Conservation (phyloP, 306 rosid species). For the Adenanthera pavonina region DNA sequence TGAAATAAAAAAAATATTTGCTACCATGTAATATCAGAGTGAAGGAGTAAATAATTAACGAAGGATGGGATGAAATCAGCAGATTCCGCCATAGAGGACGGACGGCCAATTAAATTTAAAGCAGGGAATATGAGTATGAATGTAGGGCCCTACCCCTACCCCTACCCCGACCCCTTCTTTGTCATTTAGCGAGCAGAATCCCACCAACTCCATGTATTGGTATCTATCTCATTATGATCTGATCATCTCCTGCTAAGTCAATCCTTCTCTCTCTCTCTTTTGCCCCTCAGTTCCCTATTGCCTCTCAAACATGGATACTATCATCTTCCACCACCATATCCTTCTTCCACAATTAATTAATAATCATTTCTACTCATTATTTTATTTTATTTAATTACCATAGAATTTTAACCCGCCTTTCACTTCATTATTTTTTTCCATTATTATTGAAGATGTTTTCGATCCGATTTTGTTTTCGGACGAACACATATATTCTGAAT, state of each 20-base stretch:
- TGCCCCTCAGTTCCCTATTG: no score
- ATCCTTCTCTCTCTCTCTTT: neutral
- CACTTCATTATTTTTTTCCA: no score
- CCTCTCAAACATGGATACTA: slow-evolving; percentile 5
- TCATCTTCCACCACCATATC: neutral
- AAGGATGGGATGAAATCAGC: slow-evolving; percentile 57
- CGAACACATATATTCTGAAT: no score
- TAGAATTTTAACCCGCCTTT: no score
- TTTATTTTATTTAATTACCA: no score
- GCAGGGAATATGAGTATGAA: neutral
- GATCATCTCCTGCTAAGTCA: slow-evolving; percentile 31
- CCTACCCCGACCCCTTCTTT: slow-evolving; percentile 23
- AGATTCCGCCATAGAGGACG: slow-evolving; percentile 68
- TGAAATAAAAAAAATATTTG: no score
- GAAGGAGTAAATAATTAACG: neutral
- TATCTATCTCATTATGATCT: slow-evolving; percentile 50
- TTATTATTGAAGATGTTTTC: no score
- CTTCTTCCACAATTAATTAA: no score
- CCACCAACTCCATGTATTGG: slow-evolving; percentile 46
- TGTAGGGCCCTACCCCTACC: slow-evolving; percentile 35
- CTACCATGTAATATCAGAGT: no score
- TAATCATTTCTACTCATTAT: neutral
- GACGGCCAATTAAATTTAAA: neutral
- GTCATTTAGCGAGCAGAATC: slow-evolving; percentile 65
- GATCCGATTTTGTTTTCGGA: no score